Evolutionary conservation across 2,329 filamentous ascomycete genomes (phyloP), one percentile per base, ranked within the genome.

Genomic region (Colletotrichum limetticola): DNA sequence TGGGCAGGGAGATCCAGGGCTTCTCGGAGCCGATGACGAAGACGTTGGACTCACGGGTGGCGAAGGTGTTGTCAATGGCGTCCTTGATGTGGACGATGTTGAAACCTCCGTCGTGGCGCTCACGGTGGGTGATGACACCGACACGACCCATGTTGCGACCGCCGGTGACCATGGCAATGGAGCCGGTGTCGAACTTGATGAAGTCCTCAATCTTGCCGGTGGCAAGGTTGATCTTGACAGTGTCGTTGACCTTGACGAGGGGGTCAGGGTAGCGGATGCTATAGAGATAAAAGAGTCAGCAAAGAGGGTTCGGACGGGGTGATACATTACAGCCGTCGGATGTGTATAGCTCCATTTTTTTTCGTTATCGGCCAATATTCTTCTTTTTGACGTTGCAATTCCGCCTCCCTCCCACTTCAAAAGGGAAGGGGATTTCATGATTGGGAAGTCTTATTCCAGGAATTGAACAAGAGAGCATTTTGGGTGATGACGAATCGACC

Each of bases 111-210:
- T 99, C 97, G 92, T 99, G 97, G 83, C 97, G 95, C 92, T 99
- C 97, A 91, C 97, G 96, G 92, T 99, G 95, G 83, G 97, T 98
- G 90, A 99, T 97, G 86, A 98, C 96, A 94, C 97, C 97, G 84
- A 99, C 96, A 96, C 97, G 97, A 86, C 97, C 97, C 96, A 98
- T 99, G 95, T 99, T 99, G 86, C 96, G 97, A 92, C 97, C 97
- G 93, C 97, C 97, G 81, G 97, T 99, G 84, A 93, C 94, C 96
- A 99, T 99, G 87, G 94, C 95, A 82, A 99, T 95, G 85, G 95
- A 93, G 88, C 96, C 97, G 84, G 95, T 98, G 87, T 99, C 97
- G 89, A 99, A 99, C 89, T 93, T 94, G 91, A 98, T 95, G 89
- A 94, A 98, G 89, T 99, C 97, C 81, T 90, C 88, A 89, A 99